Evolutionary conservation across 495 filamentous ascomycete species (phyloP).

Genomic region (Podospora fimiseda): DNA sequence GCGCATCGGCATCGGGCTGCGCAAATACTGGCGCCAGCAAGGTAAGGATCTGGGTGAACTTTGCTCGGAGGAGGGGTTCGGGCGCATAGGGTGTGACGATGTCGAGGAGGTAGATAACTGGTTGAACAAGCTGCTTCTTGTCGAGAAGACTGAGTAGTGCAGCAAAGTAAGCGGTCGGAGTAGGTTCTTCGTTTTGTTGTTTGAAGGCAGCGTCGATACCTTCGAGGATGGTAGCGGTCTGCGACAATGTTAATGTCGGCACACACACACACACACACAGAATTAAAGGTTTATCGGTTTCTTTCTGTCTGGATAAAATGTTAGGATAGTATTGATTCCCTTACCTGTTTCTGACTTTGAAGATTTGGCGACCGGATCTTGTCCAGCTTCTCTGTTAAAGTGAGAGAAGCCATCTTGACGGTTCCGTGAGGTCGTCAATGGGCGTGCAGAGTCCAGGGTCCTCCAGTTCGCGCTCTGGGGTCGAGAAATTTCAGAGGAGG

Average conservation of each 20-base stretch:
- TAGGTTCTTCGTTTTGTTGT: slow-evolving; percentile 73
- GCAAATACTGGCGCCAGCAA: slow-evolving; percentile 78
- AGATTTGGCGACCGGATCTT: slow-evolving; percentile 95
- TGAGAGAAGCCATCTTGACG: slow-evolving; percentile 48
- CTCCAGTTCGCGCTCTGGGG: slow-evolving; percentile 6
- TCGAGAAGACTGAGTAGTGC: slow-evolving; percentile 84
- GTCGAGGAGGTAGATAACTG: slow-evolving; percentile 94
- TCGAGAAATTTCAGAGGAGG: slow-evolving; percentile 22
- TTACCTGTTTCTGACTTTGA: slow-evolving; percentile 87
- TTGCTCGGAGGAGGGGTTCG: slow-evolving; percentile 75
- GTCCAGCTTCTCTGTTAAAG: slow-evolving; percentile 83
- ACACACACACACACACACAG: too few species aligned
- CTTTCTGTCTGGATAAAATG: too few species aligned
- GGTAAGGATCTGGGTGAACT: slow-evolving; percentile 88
- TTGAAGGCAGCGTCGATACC: slow-evolving; percentile 89
- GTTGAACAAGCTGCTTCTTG: slow-evolving; percentile 78
- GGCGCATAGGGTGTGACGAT: slow-evolving; percentile 77
- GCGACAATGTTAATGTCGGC: slow-evolving; percentile 16
- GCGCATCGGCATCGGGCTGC: slow-evolving; percentile 76
- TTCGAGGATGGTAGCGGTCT: slow-evolving; percentile 83
- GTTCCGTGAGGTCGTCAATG: slow-evolving; percentile 9
- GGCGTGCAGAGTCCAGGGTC: slow-evolving; percentile 16
- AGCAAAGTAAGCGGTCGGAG: slow-evolving; percentile 90
- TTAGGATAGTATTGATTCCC: too few species aligned
- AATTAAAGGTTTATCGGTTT: too few species aligned